Percentiles rank a stretch among this genome's conserved stretches.
Conservation (phyloP, 2,329 filamentous ascomycete genomes). For the Trichophyton schoenleinii region DNA sequence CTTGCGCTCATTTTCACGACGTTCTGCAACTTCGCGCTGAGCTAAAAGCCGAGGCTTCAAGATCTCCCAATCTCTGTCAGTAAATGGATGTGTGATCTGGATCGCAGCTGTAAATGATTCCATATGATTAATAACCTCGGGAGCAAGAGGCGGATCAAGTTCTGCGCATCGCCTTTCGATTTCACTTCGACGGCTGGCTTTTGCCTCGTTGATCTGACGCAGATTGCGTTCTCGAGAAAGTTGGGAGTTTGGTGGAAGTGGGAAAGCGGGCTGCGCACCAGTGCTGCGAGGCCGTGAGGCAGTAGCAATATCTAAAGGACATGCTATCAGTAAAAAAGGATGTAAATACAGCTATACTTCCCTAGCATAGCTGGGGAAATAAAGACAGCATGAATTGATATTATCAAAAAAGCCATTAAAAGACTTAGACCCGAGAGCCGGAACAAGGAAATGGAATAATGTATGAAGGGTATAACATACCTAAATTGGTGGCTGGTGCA, state of each 20-base stretch:
- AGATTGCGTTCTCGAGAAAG: slow-evolving; percentile 40
- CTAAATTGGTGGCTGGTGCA: neutral
- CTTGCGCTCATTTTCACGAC: slow-evolving; percentile 40
- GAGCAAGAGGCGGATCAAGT: slow-evolving; percentile 52
- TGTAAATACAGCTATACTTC: neutral
- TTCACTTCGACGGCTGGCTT: slow-evolving; percentile 51
- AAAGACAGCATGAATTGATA: neutral
- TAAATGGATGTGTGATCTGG: slow-evolving; percentile 55
- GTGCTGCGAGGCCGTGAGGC: neutral
- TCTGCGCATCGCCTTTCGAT: slow-evolving; percentile 58
- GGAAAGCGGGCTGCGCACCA: neutral
- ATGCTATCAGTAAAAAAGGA: neutral
- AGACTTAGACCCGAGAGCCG: neutral
- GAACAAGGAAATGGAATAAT: too few species aligned
- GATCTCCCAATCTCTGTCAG: slow-evolving; percentile 56
- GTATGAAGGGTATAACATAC: neutral
- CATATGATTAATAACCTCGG: slow-evolving; percentile 54
- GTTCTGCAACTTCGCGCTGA: slow-evolving; percentile 54
- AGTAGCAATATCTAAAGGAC: neutral
- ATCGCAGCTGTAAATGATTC: slow-evolving; percentile 62
- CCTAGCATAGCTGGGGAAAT: neutral
- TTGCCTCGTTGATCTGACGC: slow-evolving; percentile 52
- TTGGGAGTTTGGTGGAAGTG: slow-evolving; percentile 5
- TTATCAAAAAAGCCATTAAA: neutral
- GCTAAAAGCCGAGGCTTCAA: slow-evolving; percentile 54